Evolutionary conservation across 108 stramenopile genomes (phyloP).

Genomic region (Tribonema minus): DNA sequence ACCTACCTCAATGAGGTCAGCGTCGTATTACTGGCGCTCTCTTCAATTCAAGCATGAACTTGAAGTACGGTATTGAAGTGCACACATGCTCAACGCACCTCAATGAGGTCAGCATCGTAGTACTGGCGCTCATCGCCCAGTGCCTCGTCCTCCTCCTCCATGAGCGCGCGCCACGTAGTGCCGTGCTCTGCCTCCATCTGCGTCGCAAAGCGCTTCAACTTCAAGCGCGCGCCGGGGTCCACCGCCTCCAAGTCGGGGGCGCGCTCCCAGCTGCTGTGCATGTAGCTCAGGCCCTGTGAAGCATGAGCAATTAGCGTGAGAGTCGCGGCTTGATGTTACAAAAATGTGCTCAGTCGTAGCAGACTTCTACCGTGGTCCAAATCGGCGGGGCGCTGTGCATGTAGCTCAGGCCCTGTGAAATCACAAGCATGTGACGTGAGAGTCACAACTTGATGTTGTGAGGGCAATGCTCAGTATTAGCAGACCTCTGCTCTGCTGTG

Average conservation of each 20-base stretch:
- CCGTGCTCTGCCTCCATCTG: slow-evolving; percentile 37
- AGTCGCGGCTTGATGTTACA: too few species aligned
- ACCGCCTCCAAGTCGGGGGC: slow-evolving; percentile 12
- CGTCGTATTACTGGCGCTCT: neutral
- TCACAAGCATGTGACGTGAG: too few species aligned
- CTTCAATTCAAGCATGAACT: neutral
- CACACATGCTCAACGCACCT: neutral
- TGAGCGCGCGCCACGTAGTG: neutral
- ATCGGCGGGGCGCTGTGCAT: slow-evolving; percentile 44
- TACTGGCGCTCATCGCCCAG: neutral
- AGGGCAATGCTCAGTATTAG: too few species aligned
- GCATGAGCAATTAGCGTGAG: too few species aligned
- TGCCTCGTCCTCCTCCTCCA: slow-evolving; percentile 36
- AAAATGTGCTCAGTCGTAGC: too few species aligned
- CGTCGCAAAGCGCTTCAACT: slow-evolving; percentile 20
- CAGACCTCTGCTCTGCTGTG: too few species aligned
- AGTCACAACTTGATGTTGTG: too few species aligned
- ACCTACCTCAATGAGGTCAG: neutral
- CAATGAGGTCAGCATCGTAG: neutral
- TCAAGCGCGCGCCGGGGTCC: slow-evolving; percentile 21
- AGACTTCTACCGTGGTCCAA: too few species aligned
- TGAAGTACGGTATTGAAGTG: neutral
- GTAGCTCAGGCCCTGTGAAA: slow-evolving; percentile 44
- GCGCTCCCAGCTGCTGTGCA: slow-evolving; percentile 57
- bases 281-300: slow-evolving; percentile 44